Base-by-base conservation (phyloP, 129 eudicot genomes). In the Flaveria ramosissima region DNA sequence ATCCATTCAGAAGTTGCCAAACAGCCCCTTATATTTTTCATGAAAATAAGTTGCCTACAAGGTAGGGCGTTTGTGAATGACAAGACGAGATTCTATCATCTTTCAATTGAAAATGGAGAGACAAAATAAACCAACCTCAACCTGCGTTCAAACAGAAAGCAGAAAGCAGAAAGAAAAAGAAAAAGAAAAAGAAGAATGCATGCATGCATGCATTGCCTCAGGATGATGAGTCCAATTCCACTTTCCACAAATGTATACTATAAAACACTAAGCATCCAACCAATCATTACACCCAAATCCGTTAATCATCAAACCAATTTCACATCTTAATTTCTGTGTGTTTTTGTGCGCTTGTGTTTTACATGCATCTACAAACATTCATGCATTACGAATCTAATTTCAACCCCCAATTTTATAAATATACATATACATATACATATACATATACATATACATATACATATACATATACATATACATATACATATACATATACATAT, bases 241-340 rank as follows among this genome's bases (percentile, higher is more conserved):
- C 50, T 80, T 80, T 9, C 83, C 78, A 72, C 61, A 80, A 72
- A 39, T 80, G 78, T 80, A 65, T 72, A 80, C 78, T 72, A 19
- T 67, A 72, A 80, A 52, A 64, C 74, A 72, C 68, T 80, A 64
- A 63, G 83, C 78, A 80, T 72, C 78, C 71, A 51, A 75, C 73
- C 83, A 80, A 80, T 80, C 78, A 80, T 80, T 73, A 80, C 61
- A 80, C 78, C 83, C 83, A 80, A 63, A 51, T 80, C 74, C 83
- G 78, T 80, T 80, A 80, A 80, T 52, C 74, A 72, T 80, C 83
- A 80, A 79, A 79, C 83, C 83, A 79, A 79, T 67, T 80, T 80
- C 83, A 72, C 83, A 80, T 80, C 83, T 79, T 66, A 16, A 10
- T 75, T 77, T 79, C 78, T 80, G 55, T 72, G 78, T 72, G 78